Evolutionary conservation across 176 grass and related monocot species (phyloP), one percentile per base, ranked within the genome.

Genomic region (Canna indica): DNA sequence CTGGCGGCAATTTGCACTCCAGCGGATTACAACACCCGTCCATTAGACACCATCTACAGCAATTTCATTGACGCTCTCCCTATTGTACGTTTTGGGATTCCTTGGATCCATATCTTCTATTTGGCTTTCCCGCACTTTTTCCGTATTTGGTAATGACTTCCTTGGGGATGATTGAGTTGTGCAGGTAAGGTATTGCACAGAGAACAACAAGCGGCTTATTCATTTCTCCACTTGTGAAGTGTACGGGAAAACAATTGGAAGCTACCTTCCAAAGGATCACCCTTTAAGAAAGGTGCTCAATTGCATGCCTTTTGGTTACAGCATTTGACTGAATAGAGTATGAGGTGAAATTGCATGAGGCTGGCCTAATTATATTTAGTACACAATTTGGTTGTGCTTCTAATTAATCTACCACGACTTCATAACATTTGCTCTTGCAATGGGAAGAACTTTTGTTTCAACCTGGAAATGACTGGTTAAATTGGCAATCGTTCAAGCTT

Each of bases 11-110:
- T 96, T 80, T 96, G 91, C 81, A 91, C 91, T 27, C n/a, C n/a
- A n/a, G n/a, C n/a, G n/a, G n/a, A n/a, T n/a, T n/a, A n/a, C n/a
- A n/a, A n/a, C n/a, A n/a, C 91, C 91, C 75, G 91, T 26, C 91
- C 91, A 24, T 78, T 96, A 60, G 91, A 96, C 74, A 96, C 91
- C 58, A 96, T 96, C 75, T 96, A 86, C 60, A 96, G 91, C 83
- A 96, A 96, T 85, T 96, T 96, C 85, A 88, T 96, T 59, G 91
- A 96, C 64, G 91, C 91, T 5, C 87, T 96, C 81, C 91, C 91
- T 3, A 87, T 96, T 83, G 91, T 95, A 79, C 48, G 36, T 45
- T 70, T 34, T 8, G 58, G 16, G 58, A 31, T 61, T 47, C 36
- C 20, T 27, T 25, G 27, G 18, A 46, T 52, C 71, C 42, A 61